phyloP scores from a whole-genome alignment of 805 yeast genomes.

The Yamadazyma insecticola region DNA sequence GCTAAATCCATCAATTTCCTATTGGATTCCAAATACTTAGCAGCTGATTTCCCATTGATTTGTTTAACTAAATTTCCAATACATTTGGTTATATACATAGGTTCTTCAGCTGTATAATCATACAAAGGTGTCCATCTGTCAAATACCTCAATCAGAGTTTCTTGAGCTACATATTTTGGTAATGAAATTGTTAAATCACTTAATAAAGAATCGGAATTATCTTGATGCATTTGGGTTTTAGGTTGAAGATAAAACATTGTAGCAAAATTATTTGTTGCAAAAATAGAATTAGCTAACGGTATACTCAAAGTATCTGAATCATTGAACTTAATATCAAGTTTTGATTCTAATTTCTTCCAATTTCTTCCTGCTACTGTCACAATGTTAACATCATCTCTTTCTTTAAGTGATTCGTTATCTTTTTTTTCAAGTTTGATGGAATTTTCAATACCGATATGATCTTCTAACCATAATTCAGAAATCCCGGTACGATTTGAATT shows the following conservation, averaged over 20 bases:
- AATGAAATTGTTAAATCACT: constrained; percentile 21
- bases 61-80: constrained; percentile 57
- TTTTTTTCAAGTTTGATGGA: constrained; percentile 17
- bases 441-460: constrained; percentile 5
- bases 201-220: constrained; percentile 25
- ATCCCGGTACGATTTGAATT: constrained; percentile 30
- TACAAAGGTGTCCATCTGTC: constrained; percentile 35
- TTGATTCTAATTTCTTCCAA: constrained; percentile 32
- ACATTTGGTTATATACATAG: constrained; percentile 42
- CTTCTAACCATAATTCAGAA: constrained; percentile 35
- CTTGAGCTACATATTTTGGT: constrained; percentile 11
- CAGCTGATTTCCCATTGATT: constrained; percentile 53
- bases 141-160: not conserved
- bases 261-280: constrained; percentile 28
- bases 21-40: constrained; percentile 49
- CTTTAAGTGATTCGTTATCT: constrained; percentile 18
- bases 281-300: constrained; percentile 36
- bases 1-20: constrained; percentile 31
- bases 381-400: constrained; percentile 31
- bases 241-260: constrained; percentile 34
- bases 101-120: constrained; percentile 14
- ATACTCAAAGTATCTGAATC: constrained; percentile 14
- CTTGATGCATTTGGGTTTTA: no score
- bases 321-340: constrained; percentile 16
- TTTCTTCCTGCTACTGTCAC: constrained; percentile 29